A percentile compares a stretch with the other conserved stretches of the same genome.
These are phyloP conservation scores for Yamadazyma pseudoaaseri DNA, from an alignment of 1,139 yeast species.

Conservation along the genomic window DNA sequence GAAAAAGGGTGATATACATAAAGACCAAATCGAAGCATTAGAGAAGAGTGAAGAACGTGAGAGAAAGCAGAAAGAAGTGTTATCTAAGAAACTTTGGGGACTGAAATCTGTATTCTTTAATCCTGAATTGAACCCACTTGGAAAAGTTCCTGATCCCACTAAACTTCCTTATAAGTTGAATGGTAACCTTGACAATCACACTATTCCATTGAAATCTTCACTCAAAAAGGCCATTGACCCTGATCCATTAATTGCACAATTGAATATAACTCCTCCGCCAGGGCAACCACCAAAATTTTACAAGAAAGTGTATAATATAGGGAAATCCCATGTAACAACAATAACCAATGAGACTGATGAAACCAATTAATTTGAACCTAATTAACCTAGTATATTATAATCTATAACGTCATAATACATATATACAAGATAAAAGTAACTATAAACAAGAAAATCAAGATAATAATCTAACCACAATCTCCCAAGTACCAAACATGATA, in stretches of 20 bases:
- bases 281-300: constrained; percentile 43
- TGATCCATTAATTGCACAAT: constrained; percentile 29
- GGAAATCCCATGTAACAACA: constrained; percentile 10
- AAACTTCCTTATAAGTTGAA: constrained; percentile 7
- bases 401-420: constrained; percentile 3
- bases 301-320: constrained; percentile 35
- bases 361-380: neutral
- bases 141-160: constrained; percentile 33
- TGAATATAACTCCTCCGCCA: constrained; percentile 32
- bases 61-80: constrained; percentile 17
- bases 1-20: constrained; percentile 31
- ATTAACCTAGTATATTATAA: neutral
- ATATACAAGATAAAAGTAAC: constrained; percentile 11
- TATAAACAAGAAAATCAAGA: constrained; percentile 27
- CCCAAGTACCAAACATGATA: constrained; percentile 99
- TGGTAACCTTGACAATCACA: constrained; percentile 20
- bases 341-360: constrained; percentile 6
- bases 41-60: constrained; percentile 18
- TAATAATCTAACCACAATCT: constrained; percentile 72
- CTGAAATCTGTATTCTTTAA: constrained; percentile 40
- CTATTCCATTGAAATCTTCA: constrained; percentile 23
- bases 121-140: constrained; percentile 47
- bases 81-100: constrained; percentile 33
- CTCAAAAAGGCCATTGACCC: constrained; percentile 14
- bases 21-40: constrained; percentile 26